Evolutionary conservation across 129 eudicot species (phyloP).

Genomic region (Lactuca saligna): DNA sequence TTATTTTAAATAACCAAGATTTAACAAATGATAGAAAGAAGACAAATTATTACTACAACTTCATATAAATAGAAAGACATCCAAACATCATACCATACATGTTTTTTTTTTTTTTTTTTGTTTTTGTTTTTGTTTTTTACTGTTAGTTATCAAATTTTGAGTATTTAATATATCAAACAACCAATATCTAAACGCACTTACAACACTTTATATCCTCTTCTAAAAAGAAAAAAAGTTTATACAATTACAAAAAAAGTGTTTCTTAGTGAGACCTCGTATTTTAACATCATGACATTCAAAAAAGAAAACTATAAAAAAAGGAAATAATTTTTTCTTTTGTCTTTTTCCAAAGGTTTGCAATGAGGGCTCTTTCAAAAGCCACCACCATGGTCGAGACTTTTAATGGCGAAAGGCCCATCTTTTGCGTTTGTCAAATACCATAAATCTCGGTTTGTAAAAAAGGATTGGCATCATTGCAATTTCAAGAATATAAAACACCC

Average conservation of each 20-base stretch:
- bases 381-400: slow-evolving; percentile 23
- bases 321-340: background rate
- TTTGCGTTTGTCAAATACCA: slow-evolving; percentile 21
- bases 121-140: too few species aligned
- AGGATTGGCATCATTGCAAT: background rate
- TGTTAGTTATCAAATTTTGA: too few species aligned
- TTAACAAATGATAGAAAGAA: too few species aligned
- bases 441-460: slow-evolving; percentile 2
- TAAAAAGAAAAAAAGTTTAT: too few species aligned
- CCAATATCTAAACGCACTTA: too few species aligned
- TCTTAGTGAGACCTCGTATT: background rate
- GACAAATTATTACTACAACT: too few species aligned
- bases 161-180: too few species aligned
- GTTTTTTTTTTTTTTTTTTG: too few species aligned
- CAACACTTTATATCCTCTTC: background rate
- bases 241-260: background rate
- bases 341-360: slow-evolving; percentile 11
- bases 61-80: too few species aligned
- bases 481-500: slow-evolving; percentile 7
- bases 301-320: background rate
- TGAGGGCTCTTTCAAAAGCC: slow-evolving; percentile 16
- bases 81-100: too few species aligned
- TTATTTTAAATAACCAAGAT: too few species aligned
- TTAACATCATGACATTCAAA: background rate
- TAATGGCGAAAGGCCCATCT: slow-evolving; percentile 6